Evolutionary conservation across 164 flowering plant genomes (phyloP), one percentile per base, ranked within the genome.

Genomic region (Euptelea pleiosperma): DNA sequence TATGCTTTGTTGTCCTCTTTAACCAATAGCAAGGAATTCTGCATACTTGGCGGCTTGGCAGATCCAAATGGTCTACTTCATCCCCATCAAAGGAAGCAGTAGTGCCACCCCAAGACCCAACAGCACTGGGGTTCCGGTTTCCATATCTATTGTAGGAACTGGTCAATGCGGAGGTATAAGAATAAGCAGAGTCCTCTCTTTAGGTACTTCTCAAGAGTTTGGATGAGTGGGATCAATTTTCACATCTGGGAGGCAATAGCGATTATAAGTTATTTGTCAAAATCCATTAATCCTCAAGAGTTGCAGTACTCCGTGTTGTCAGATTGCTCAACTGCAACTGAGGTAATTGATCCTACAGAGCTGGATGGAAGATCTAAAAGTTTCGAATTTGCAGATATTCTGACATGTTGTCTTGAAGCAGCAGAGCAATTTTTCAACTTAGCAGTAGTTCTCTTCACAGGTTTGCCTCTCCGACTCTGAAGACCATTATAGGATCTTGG

Each of bases 11-110:
- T 0, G 84, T 77, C 56, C 80, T 84, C 66, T 71, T 93, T 0
- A 97, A 77, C 97, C 97, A 83, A 63, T 86, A 87, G 64, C 93
- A 84, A 64, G 97, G 85, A 71, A 93, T 86, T 18, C 98, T 97
- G 68, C 98, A 89, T 34, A 94, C 97, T 60, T 79, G 87, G 14
- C 86, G 72, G 22, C 85, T 82, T 0, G 85, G 81, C 31, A 85
- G 70, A 61, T 85, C 95, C 61, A 94, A 74, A 6, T 65, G 77
- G 58, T 91, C 93, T 63, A 77, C 81, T 54, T 83, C 88, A 60
- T 82, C 91, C 40, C 68, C 86, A 55, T 82, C 89, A 11, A 79
- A 48, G 2, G 99, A 90, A 47, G 79, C 75, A 12, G 88, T 72
- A 12, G 85, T 73, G 25, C 81, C 94, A 64, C 82, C 96, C 91